These are phyloP conservation scores for Scleroderma bovista DNA, from an alignment of 768 basidiomycete species.

Conservation along the genomic window DNA sequence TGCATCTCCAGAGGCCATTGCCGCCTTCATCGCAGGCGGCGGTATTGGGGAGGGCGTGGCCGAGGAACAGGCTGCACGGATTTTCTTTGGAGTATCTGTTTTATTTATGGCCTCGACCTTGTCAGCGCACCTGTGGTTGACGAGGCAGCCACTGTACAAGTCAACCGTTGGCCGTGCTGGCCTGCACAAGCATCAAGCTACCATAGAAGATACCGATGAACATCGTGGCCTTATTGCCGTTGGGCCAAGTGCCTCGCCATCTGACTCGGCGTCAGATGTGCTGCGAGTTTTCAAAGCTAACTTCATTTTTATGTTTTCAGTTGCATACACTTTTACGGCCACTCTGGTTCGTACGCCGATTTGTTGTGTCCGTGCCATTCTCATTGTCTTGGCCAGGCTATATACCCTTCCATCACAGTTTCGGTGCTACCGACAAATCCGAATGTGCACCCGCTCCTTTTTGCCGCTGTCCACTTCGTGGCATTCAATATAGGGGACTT, in stretches of 20 bases:
- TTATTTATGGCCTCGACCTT: conserved; percentile 54
- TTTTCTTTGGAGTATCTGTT: conserved; percentile 69
- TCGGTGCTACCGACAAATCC: conserved; percentile 66
- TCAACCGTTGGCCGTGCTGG: conserved; percentile 47
- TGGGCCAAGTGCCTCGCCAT: conserved; percentile 16
- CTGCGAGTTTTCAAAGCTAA: conserved; percentile 60
- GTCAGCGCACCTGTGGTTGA: conserved; percentile 52
- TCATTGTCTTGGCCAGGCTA: conserved; percentile 45
- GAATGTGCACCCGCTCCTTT: conserved; percentile 72
- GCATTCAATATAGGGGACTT: conserved; percentile 73
- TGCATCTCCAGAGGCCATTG: conserved; percentile 25
- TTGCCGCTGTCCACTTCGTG: conserved; percentile 73
- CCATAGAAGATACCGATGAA: conserved; percentile 27
- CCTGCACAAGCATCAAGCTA: conserved; percentile 19
- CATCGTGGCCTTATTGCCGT: conserved; percentile 32
- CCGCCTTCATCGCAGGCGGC: conserved; percentile 15
- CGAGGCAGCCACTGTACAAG: conserved; percentile 54
- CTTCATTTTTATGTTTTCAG: conserved; percentile 61
- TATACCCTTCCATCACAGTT: conserved; percentile 83
- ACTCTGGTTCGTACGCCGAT: conserved; percentile 58
- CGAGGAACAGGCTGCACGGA: conserved; percentile 63
- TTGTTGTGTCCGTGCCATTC: not conserved
- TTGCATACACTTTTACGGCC: conserved; percentile 69
- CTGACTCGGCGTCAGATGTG: conserved; percentile 38
- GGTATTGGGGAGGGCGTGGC: conserved; percentile 36